These are phyloP conservation scores for Teratosphaeria pseudoeucalypti DNA, from an alignment of 2,329 filamentous ascomycete species.

Conservation along the genomic window DNA sequence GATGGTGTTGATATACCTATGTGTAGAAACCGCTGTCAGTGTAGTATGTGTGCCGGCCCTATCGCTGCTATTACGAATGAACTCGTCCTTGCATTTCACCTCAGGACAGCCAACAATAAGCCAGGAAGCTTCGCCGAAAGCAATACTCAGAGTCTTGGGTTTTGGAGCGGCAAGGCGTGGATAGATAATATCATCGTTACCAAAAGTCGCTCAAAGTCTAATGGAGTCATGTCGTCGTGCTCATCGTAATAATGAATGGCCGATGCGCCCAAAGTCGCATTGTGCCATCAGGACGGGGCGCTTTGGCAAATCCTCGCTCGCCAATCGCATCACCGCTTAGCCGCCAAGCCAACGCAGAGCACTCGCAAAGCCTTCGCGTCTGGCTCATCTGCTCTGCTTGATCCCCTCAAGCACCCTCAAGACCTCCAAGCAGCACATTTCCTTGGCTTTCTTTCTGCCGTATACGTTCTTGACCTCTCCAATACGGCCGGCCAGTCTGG, in stretches of 20 bases:
- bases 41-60: too few species aligned
- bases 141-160: neutral
- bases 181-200: neutral
- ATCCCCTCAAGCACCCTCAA: constrained; percentile 30
- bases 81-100: too few species aligned
- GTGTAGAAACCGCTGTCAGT: too few species aligned
- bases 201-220: neutral
- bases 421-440: constrained; percentile 36
- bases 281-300: neutral
- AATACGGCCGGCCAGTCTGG: constrained; percentile 26
- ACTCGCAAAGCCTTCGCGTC: too few species aligned
- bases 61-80: too few species aligned
- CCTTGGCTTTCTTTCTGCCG: constrained; percentile 41
- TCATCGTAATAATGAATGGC: neutral
- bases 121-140: too few species aligned
- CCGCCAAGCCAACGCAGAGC: too few species aligned
- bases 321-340: neutral
- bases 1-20: too few species aligned
- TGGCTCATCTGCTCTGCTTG: neutral
- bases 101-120: too few species aligned
- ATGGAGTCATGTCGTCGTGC: neutral
- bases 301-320: too few species aligned
- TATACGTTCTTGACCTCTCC: constrained; percentile 34
- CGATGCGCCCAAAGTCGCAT: neutral
- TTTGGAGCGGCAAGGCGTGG: neutral